Percentiles rank a stretch among this genome's conserved stretches.
phyloP scores from a whole-genome alignment of 2,329 filamentous ascomycete species.

The Xylaria sp. region DNA sequence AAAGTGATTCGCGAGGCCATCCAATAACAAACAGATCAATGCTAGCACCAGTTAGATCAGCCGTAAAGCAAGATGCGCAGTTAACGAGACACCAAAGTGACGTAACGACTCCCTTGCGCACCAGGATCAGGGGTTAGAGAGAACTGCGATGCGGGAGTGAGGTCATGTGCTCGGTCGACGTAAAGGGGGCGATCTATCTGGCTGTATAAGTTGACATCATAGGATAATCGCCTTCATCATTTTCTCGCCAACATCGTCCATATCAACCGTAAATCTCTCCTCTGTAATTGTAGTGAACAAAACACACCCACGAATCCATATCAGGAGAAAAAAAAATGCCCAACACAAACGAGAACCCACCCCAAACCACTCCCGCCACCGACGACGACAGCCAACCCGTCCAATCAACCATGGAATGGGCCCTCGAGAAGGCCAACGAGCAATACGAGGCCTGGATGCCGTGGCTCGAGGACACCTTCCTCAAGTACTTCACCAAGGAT shows the following conservation, averaged over 20 bases:
- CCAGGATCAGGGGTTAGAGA: not conserved
- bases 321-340: not conserved
- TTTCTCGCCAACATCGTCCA: not conserved
- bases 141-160: not conserved
- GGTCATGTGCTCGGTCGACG: not conserved
- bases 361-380: not conserved
- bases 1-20: too few species aligned
- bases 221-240: too few species aligned
- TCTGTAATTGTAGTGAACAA: too few species aligned
- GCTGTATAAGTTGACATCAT: not conserved
- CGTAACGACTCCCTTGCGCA: not conserved
- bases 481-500: slow-evolving; percentile 68
- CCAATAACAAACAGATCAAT: too few species aligned
- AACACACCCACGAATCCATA: too few species aligned
- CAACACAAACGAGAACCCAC: not conserved
- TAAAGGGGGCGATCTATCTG: not conserved
- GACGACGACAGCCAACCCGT: slow-evolving; percentile 1
- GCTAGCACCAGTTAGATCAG: too few species aligned
- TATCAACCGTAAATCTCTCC: too few species aligned
- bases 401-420: slow-evolving; percentile 41
- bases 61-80: too few species aligned
- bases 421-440: slow-evolving; percentile 60
- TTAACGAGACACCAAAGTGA: not conserved
- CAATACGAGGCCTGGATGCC: slow-evolving; percentile 73
- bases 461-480: slow-evolving; percentile 69